These are phyloP conservation scores for Antitrichia curtipendula DNA, from an alignment of 225 moss, liverwort and hornwort species.

Conservation along the genomic window DNA sequence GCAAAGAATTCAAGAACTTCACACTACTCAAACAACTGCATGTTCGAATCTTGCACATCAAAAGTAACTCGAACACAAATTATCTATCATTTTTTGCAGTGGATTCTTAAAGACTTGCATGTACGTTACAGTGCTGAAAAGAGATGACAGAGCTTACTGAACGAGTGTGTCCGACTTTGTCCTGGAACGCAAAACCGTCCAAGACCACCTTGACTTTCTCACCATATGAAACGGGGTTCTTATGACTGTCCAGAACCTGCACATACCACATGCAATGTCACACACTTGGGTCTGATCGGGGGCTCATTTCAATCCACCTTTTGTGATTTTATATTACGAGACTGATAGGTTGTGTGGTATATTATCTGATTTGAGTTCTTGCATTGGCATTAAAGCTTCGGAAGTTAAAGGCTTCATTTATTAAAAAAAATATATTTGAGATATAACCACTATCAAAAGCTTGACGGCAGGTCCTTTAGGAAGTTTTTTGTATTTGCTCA, in stretches of 20 bases:
- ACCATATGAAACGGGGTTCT: not conserved
- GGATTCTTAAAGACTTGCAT: not conserved
- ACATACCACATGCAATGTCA: not conserved
- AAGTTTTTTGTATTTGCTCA: not conserved
- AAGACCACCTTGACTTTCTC: conserved; percentile 12
- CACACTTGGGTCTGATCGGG: not conserved
- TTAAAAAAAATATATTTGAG: not conserved
- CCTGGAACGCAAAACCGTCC: conserved; percentile 14
- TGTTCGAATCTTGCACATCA: not conserved
- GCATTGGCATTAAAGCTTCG: not conserved
- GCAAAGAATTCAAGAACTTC: not conserved
- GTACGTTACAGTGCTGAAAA: not conserved
- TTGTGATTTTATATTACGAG: not conserved
- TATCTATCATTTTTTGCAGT: not conserved
- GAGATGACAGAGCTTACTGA: not conserved
- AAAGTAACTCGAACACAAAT: not conserved
- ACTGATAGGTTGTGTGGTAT: not conserved
- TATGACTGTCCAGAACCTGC: conserved; percentile 8
- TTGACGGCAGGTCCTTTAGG: not conserved
- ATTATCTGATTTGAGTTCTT: not conserved
- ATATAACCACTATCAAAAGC: not conserved
- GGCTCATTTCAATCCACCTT: not conserved
- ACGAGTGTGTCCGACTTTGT: conserved; percentile 3
- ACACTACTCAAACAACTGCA: not conserved
- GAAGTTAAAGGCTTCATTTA: not conserved